Percentiles rank a stretch among this genome's conserved stretches.
Evolutionary conservation across 176 grass and related monocot genomes (phyloP).

Genomic region (Oryza longistaminata): DNA sequence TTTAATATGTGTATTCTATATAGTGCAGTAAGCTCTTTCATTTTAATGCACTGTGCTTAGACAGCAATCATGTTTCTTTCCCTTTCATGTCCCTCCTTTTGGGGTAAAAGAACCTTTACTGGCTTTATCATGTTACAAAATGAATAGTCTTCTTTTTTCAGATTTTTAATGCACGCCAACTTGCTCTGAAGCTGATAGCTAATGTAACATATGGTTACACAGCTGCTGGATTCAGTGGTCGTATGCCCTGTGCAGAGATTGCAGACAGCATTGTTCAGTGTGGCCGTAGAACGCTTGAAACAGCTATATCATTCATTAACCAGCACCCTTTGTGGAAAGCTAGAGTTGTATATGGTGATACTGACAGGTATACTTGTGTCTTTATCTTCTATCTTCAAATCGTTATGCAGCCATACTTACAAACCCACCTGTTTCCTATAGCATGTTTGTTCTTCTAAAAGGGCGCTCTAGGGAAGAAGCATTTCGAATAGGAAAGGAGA

Average conservation of each 20-base stretch:
- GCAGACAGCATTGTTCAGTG: conserved; percentile 98
- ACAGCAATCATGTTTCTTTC: background rate
- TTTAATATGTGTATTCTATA: background rate
- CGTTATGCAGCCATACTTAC: conserved; percentile 15
- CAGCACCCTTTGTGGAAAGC: conserved; percentile 81
- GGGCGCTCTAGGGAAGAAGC: conserved; percentile 81
- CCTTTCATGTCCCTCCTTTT: conserved; percentile 16
- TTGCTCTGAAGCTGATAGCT: conserved; percentile 93
- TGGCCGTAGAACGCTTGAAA: conserved; percentile 95
- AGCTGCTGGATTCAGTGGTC: conserved; percentile 93
- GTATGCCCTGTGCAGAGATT: conserved; percentile 97
- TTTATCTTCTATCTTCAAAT: conserved; percentile 29
- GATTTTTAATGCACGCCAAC: conserved; percentile 98
- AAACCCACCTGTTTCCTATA: conserved; percentile 42
- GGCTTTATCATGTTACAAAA: conserved; percentile 1
- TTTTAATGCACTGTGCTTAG: background rate
- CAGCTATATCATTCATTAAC: conserved; percentile 86
- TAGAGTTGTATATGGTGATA: conserved; percentile 97
- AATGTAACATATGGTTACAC: conserved; percentile 99
- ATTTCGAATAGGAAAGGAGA: conserved; percentile 92
- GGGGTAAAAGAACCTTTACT: too few relatives aligned
- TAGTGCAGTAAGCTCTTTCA: conserved; percentile 2
- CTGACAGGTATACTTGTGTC: conserved; percentile 74
- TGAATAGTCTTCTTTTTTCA: conserved; percentile 37
- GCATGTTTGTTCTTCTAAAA: conserved; percentile 96